Evolutionary conservation across 129 eudicot species (phyloP), one percentile per base, ranked within the genome.

Genomic region (Centella asiatica): DNA sequence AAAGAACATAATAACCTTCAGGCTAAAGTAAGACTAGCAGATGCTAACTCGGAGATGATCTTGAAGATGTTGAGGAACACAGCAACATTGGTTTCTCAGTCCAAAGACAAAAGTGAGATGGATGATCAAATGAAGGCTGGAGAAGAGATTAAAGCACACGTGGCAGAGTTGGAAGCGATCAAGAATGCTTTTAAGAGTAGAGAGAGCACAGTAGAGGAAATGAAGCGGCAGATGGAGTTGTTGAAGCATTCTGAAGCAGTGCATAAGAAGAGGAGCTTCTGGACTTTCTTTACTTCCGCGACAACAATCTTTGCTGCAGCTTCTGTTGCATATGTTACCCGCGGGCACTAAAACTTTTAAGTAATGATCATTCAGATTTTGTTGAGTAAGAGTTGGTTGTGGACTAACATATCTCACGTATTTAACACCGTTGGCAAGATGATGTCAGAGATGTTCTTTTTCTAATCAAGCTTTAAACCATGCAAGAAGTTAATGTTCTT

Each of bases 301-400:
- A 87, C 95, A 8, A 79, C 96, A 11, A 8, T 90, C 36, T 36
- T 87, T 20, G 96, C 96, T 46, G 96, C 95, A 28, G 81, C 82
- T 50, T 78, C 95, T 61, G 60, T 83, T 76, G 95, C 92, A 5
- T 84, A 78, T 68, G 83, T 72, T 64, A 69, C 78, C 25, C 81
- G 82, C n/a, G n/a, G n/a, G n/a, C n/a, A n/a, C n/a, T n/a, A n/a
- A n/a, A n/a, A n/a, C n/a, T n/a, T n/a, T n/a, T n/a, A n/a, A n/a
- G n/a, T n/a, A n/a, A n/a, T n/a, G n/a, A n/a, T n/a, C n/a, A n/a
- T n/a, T n/a, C n/a, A n/a, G n/a, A n/a, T n/a, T n/a, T n/a, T n/a
- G n/a, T n/a, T n/a, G n/a, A n/a, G n/a, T n/a, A n/a, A n/a, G n/a
- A n/a, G n/a, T n/a, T n/a, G n/a, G n/a, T n/a, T n/a, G n/a, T n/a